Evolutionary conservation across 768 basidiomycete species (phyloP).

Genomic region (Kwoniella europaea): DNA sequence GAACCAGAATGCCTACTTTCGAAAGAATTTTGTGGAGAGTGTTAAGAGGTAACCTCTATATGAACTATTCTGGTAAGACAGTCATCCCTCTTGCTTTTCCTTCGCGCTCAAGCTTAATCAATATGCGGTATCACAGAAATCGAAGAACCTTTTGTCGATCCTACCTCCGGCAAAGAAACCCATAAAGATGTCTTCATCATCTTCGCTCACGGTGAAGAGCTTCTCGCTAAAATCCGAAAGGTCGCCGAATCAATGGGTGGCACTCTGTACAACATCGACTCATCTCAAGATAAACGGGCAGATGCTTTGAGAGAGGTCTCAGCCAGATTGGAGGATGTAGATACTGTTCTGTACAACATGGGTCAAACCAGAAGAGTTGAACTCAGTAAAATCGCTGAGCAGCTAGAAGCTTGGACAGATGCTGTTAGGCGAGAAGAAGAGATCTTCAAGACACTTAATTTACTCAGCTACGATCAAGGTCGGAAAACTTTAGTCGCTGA

Average conservation of each 20-base stretch:
- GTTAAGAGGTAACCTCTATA: slow-evolving; percentile 94
- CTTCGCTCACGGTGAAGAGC: slow-evolving; percentile 91
- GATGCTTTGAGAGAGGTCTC: slow-evolving; percentile 89
- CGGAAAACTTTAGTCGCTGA: slow-evolving; percentile 95
- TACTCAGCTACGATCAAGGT: slow-evolving; percentile 92
- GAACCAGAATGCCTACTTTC: slow-evolving; percentile 85
- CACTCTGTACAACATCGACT: slow-evolving; percentile 93
- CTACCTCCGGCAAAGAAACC: slow-evolving; percentile 77
- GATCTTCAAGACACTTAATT: slow-evolving; percentile 92
- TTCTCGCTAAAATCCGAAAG: slow-evolving; percentile 95
- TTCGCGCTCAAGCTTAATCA: slow-evolving; percentile 8
- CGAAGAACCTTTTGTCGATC: slow-evolving; percentile 86
- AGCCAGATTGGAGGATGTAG: slow-evolving; percentile 85
- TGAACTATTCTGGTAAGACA: slow-evolving; percentile 69
- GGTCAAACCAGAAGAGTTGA: slow-evolving; percentile 79
- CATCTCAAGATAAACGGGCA: slow-evolving; percentile 87
- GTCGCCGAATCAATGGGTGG: slow-evolving; percentile 99
- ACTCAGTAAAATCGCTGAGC: slow-evolving; percentile 81
- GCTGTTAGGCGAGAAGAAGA: slow-evolving; percentile 93
- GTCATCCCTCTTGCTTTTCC: not conserved
- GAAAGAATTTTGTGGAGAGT: slow-evolving; percentile 99
- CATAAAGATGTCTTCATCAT: slow-evolving; percentile 99
- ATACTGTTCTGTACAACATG: slow-evolving; percentile 87
- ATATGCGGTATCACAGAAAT: slow-evolving; percentile 66
- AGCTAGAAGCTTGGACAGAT: slow-evolving; percentile 86